phyloP scores from a whole-genome alignment of 2,329 filamentous ascomycete species.

The Beauveria medogensis region DNA sequence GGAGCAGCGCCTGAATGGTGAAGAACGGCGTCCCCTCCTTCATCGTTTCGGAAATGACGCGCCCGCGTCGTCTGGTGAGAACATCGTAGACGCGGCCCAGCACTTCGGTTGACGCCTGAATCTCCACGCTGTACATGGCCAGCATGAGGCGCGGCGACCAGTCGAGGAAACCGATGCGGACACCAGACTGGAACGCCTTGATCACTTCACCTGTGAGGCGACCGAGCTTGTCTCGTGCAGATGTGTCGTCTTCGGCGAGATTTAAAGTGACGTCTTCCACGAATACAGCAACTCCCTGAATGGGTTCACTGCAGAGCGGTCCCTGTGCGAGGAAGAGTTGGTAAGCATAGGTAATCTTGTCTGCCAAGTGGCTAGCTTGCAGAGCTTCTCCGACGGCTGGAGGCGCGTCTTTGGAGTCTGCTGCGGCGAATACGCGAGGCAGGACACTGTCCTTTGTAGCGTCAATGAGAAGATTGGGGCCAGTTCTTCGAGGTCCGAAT shows the following conservation, averaged over 20 bases:
- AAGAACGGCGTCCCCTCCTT: slow-evolving; percentile 96
- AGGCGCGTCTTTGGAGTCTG: slow-evolving; percentile 23
- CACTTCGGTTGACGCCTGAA: slow-evolving; percentile 92
- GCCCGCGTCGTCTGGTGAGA: slow-evolving; percentile 87
- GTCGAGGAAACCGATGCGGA: slow-evolving; percentile 80
- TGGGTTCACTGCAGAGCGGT: slow-evolving; percentile 83
- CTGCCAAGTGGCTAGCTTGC: slow-evolving; percentile 62
- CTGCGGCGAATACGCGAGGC: slow-evolving; percentile 55
- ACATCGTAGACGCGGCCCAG: slow-evolving; percentile 93
- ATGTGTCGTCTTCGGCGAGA: slow-evolving; percentile 44
- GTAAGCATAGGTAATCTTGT: slow-evolving; percentile 91
- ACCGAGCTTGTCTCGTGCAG: slow-evolving; percentile 59
- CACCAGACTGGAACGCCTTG: slow-evolving; percentile 76
- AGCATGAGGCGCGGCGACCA: slow-evolving; percentile 94
- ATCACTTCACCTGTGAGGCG: slow-evolving; percentile 90
- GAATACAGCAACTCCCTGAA: slow-evolving; percentile 87
- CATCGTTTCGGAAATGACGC: slow-evolving; percentile 82
- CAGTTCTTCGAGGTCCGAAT: slow-evolving; percentile 78
- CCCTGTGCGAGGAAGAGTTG: slow-evolving; percentile 85
- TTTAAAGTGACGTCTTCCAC: slow-evolving; percentile 68
- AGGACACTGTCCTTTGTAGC: slow-evolving; percentile 64
- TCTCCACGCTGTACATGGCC: slow-evolving; percentile 97
- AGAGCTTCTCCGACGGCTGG: slow-evolving; percentile 42
- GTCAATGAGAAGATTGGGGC: slow-evolving; percentile 86
- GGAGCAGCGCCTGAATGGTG: slow-evolving; percentile 79